A percentile compares a stretch with the other conserved stretches of the same genome.
Conservation (phyloP, 345 rosid genomes). For the Corymbia maculata region DNA sequence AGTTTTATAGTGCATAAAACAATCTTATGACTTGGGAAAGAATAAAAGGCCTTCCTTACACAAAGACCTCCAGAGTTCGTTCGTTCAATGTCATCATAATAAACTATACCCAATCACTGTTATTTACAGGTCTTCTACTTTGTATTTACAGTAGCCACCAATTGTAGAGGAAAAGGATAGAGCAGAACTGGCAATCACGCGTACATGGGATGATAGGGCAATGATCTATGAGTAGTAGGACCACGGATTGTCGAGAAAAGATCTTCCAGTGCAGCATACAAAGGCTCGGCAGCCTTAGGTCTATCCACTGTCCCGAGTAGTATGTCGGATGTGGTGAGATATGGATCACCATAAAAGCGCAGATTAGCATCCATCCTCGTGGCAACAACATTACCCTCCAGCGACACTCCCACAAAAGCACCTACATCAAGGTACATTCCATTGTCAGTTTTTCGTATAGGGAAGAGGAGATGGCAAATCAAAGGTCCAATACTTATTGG, state of each 20-base stretch:
- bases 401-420: constrained; percentile 92
- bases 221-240: neutral
- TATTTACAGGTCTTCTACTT: neutral
- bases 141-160: neutral
- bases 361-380: constrained; percentile 86
- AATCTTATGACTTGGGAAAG: neutral
- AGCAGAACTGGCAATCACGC: neutral
- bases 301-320: constrained; percentile 72
- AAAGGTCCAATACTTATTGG: neutral
- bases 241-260: constrained; percentile 33
- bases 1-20: neutral
- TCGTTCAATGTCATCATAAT: neutral
- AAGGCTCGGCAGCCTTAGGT: constrained; percentile 90
- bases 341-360: constrained; percentile 86
- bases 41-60: neutral
- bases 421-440: constrained; percentile 31
- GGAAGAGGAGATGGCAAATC: neutral
- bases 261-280: constrained; percentile 55
- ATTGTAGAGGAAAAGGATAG: neutral
- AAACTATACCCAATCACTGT: neutral
- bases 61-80: neutral
- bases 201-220: constrained; percentile 15
- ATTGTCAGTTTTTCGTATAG: neutral
- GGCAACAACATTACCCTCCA: constrained; percentile 80
- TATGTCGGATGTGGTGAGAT: constrained; percentile 69